Evolutionary conservation across 2,329 filamentous ascomycete genomes (phyloP).

Genomic region (Myriosclerotinia duriaeana): DNA sequence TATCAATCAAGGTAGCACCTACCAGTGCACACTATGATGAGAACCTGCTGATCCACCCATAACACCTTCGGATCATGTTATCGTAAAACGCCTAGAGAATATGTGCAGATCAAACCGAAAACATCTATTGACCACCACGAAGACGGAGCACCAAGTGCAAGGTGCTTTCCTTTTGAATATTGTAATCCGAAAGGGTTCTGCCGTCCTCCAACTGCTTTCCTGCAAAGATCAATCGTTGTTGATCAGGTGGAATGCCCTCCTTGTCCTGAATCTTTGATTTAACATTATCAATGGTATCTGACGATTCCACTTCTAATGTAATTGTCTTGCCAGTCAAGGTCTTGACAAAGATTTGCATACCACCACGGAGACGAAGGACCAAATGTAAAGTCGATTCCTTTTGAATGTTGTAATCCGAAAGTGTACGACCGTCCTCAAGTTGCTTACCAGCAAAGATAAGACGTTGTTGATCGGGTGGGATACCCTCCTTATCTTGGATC

Average conservation of each 20-base stretch:
- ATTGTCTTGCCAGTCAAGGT: conserved; percentile 70
- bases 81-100: conserved; percentile 15
- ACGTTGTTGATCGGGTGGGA: conserved; percentile 69
- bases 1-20: conserved; percentile 17
- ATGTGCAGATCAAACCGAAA: conserved; percentile 17
- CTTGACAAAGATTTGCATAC: conserved; percentile 75
- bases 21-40: conserved; percentile 16
- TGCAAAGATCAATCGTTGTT: conserved; percentile 69
- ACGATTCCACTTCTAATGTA: conserved; percentile 66
- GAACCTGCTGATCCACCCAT: conserved; percentile 15
- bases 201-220: conserved; percentile 74
- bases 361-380: conserved; percentile 69
- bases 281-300: conserved; percentile 69
- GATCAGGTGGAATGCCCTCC: conserved; percentile 69
- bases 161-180: conserved; percentile 79
- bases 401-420: conserved; percentile 90
- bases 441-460: conserved; percentile 72
- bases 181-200: conserved; percentile 79
- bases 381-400: conserved; percentile 72
- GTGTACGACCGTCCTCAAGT: conserved; percentile 71
- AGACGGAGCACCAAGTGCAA: conserved; percentile 70
- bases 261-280: conserved; percentile 72
- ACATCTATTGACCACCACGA: conserved; percentile 55
- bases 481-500: conserved; percentile 72
- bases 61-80: conserved; percentile 18